Percentiles rank a stretch among this genome's conserved stretches.
These are phyloP conservation scores for Acorus gramineus DNA, from an alignment of 106 monocot species.

Conservation along the genomic window DNA sequence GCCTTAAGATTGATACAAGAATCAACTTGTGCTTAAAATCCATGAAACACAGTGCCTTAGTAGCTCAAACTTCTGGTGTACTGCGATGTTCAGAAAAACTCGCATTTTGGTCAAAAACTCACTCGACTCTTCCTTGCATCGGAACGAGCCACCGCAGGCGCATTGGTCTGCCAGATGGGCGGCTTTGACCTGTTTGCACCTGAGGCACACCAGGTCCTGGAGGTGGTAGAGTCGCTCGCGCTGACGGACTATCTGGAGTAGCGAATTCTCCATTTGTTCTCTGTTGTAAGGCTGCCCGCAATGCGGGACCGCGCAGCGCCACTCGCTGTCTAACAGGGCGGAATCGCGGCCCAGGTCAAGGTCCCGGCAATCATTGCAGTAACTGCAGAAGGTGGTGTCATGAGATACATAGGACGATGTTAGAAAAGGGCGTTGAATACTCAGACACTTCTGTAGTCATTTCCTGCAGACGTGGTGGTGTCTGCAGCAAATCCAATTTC, in stretches of 20 bases:
- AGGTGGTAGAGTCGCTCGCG: conserved; percentile 83
- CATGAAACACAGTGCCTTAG: conserved; percentile 56
- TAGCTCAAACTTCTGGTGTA: conserved; percentile 52
- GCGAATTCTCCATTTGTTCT: conserved; percentile 72
- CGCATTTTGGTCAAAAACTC: conserved; percentile 65
- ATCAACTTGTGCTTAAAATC: conserved; percentile 24
- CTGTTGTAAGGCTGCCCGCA: conserved; percentile 79
- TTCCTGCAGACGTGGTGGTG: no score
- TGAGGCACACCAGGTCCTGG: conserved; percentile 80
- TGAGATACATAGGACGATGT: no score
- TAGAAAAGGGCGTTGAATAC: no score
- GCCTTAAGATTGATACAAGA: no score
- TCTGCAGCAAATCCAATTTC: no score
- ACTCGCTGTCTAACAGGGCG: conserved; percentile 47
- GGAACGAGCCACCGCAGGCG: conserved; percentile 66
- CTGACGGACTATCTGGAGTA: conserved; percentile 83
- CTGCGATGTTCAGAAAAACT: conserved; percentile 44
- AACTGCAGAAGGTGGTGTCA: conserved; percentile 24
- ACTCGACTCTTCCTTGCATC: conserved; percentile 40
- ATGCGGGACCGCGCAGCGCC: conserved; percentile 52
- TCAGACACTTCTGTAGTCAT: no score
- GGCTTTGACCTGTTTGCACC: conserved; percentile 73
- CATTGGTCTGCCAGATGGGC: conserved; percentile 77
- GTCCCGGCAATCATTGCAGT: conserved; percentile 96
- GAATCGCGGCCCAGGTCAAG: conserved; percentile 66